Conservation (phyloP, 2,329 filamentous ascomycete species). For the Neoscytalidium dimidiatum region DNA sequence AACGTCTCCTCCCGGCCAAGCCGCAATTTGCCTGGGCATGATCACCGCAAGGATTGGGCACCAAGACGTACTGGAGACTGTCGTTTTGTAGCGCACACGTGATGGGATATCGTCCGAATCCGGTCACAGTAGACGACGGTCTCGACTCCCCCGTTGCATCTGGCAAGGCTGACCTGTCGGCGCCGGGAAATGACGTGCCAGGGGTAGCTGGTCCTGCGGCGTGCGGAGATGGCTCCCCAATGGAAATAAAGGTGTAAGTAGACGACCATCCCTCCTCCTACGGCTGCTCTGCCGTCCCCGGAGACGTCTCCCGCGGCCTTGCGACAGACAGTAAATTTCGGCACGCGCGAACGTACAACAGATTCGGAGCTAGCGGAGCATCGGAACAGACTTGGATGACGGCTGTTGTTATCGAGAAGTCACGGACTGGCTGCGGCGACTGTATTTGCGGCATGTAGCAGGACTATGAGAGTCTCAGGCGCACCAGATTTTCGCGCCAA, state of each 20-base stretch:
- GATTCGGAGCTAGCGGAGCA: no score
- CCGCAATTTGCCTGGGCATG: not conserved
- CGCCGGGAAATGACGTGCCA: not conserved
- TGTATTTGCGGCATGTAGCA: not conserved
- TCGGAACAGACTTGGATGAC: no score
- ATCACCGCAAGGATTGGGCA: slow-evolving; percentile 15
- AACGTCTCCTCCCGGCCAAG: not conserved
- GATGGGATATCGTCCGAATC: not conserved
- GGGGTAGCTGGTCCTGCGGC: not conserved
- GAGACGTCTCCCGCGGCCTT: not conserved
- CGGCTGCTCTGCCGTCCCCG: not conserved
- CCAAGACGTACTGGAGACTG: not conserved
- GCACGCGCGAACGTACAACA: no score
- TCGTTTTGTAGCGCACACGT: not conserved
- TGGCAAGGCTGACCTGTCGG: not conserved
- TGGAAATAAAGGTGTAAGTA: not conserved
- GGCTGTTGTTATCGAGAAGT: no score
- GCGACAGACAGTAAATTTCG: not conserved
- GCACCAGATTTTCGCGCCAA: no score
- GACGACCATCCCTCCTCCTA: not conserved
- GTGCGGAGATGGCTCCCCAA: not conserved
- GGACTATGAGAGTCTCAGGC: not conserved
- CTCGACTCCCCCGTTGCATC: not conserved
- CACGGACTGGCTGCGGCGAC: not conserved
- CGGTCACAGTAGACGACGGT: not conserved